Evolutionary conservation across 2,329 filamentous ascomycete species (phyloP), one percentile per base, ranked within the genome.

Genomic region (Drechslera avenae): DNA sequence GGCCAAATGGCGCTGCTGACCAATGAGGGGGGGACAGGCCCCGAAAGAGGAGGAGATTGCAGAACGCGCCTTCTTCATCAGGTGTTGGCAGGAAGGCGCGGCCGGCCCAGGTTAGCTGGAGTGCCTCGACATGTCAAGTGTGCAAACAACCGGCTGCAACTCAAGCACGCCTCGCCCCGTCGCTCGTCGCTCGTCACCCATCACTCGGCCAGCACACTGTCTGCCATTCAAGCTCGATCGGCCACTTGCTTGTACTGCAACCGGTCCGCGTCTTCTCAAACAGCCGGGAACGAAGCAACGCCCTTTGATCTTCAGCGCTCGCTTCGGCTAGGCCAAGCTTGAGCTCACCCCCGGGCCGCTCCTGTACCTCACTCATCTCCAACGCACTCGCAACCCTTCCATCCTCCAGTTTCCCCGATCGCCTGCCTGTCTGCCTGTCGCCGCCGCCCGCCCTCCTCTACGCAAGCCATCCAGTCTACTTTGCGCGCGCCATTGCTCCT

Each of bases 401-500:
- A 50, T 52, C 54, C 30, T 44, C 54, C 56, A 46, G 43, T 28
- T 21, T 40, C 52, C 54, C 54, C 54, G 52, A 54, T 54, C 39
- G 45, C 31, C 28, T 33, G 31, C 33, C 50, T 42, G 36, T 52
- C 42, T 34, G 32, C n/a, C n/a, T n/a, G n/a, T n/a, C n/a, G n/a
- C 50, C 46, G 43, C 41, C 43, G 46, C 40, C 16, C 43, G n/a
- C n/a, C n/a, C n/a, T n/a, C 16, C 39, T 51, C 36, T 45, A 56
- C 57, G 62, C 60, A 56, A 58, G 65, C 66, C 63, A 70, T 70
- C 70, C 63, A 59, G 50, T 56, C 60, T 57, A 49, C 54, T 55
- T 49, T 54, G 60, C 62, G 64, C 67, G 60, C 65, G 64, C 64
- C 56, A 57, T 59, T 64, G 65, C 63, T 50, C 48, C 46, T 44